Base-by-base conservation (phyloP, 75 land plant genomes). In the Larix kaempferi region DNA sequence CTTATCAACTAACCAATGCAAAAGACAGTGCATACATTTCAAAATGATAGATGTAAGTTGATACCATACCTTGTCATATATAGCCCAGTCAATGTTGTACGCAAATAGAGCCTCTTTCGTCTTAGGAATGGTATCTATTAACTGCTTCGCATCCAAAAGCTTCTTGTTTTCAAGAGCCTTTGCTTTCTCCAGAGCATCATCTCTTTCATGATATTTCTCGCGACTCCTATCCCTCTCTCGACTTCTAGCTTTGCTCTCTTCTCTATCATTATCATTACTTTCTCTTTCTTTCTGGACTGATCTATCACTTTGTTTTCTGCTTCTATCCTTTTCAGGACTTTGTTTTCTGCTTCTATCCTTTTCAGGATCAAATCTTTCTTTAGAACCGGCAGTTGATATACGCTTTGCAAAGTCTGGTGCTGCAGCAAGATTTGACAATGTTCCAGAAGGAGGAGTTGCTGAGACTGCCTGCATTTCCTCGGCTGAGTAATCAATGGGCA, bases 71-170 rank as follows among this genome's bases (percentile, higher is more conserved):
- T 91, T 83, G 74, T 98, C 99, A 88, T 95, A 98, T 35, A 93
- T 80, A 11, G 77, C 78, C 99, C 99, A 98, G 71, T 98, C 93
- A 21, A 98, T 91, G 22, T 88, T 87, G 75, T 93, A 95, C 21
- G 84, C 85, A 77, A 98, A 98, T 25, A 98, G 82, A 79, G 92
- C 99, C 60, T 98, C 98, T 76, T 93, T 98, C 0, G 99, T 98
- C 82, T 90, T 98, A 1, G 99, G 99, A 54, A 98, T 95, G 83
- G 91, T 93, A 71, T 98, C 99, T 73, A 98, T 98, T 82, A 98
- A 78, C 82, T 95, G 99, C 77, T 95, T 98, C 19, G 96, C 94
- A 93, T 93, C 96, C 78, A 95, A 78, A 78, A 96, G 90, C 77
- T 96, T 96, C 78, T 90, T 91, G 49, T 79, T 89, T 71, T 90